Percentiles rank a stretch among this genome's conserved stretches.
phyloP scores from a whole-genome alignment of 2,329 filamentous ascomycete species.

The Rutstroemia sp. region DNA sequence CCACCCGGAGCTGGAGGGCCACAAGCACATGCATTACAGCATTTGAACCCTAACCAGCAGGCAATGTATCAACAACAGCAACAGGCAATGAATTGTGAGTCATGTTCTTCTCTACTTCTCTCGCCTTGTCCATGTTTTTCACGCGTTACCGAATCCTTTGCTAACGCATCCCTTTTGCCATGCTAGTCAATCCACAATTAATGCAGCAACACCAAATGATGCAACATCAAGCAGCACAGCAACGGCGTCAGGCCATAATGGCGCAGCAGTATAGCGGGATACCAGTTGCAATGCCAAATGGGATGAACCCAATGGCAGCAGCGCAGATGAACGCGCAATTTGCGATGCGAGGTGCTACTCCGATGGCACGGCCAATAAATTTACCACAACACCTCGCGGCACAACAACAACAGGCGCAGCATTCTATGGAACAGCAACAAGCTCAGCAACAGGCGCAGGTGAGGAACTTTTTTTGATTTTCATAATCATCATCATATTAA shows the following conservation, averaged over 20 bases:
- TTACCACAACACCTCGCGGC: slow-evolving; percentile 38
- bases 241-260: slow-evolving; percentile 43
- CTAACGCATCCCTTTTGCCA: no score
- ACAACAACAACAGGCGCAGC: slow-evolving; percentile 33
- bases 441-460: slow-evolving; percentile 32
- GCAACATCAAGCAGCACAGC: slow-evolving; percentile 3
- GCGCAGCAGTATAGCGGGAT: slow-evolving; percentile 48
- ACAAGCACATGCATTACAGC: slow-evolving; percentile 64
- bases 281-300: slow-evolving; percentile 47
- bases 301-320: slow-evolving; percentile 43
- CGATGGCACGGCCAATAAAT: slow-evolving; percentile 38
- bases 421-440: slow-evolving; percentile 31
- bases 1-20: slow-evolving; percentile 52
- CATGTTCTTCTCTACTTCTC: neutral
- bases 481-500: slow-evolving; percentile 10
- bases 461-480: slow-evolving; percentile 15
- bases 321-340: slow-evolving; percentile 44
- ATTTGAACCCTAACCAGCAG: slow-evolving; percentile 51
- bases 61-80: slow-evolving; percentile 22
- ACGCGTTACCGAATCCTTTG: slow-evolving; percentile 7
- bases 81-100: slow-evolving; percentile 26
- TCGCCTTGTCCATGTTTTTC: neutral
- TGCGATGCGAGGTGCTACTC: slow-evolving; percentile 39
- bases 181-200: slow-evolving; percentile 26
- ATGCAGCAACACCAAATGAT: slow-evolving; percentile 38